Evolutionary conservation across 2,329 filamentous ascomycete genomes (phyloP).

Genomic region (Xylariaceae sp.): DNA sequence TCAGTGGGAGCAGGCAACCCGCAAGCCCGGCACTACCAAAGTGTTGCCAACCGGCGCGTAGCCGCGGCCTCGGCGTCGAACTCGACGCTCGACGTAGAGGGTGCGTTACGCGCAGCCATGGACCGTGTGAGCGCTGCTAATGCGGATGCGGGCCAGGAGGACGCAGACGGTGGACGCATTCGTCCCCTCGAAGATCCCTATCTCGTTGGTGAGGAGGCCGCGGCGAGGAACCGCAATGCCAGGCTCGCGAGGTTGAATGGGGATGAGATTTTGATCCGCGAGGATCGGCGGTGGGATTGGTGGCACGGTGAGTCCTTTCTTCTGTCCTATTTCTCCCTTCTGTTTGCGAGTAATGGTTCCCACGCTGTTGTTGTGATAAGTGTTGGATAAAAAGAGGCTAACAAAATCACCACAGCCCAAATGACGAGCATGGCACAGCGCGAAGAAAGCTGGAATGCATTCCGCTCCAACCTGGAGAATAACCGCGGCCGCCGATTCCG

Average conservation of each 20-base stretch:
- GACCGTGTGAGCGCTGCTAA: conserved; percentile 23
- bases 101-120: conserved; percentile 26
- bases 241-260: conserved; percentile 55
- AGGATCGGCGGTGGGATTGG: conserved; percentile 61
- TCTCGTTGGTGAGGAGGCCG: conserved; percentile 65
- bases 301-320: conserved; percentile 49
- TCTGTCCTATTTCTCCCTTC: not conserved
- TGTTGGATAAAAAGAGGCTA: too few relatives aligned
- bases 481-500: conserved; percentile 39
- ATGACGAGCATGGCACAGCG: conserved; percentile 51
- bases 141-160: conserved; percentile 14
- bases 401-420: conserved; percentile 40
- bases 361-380: not conserved
- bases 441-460: conserved; percentile 46
- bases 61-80: conserved; percentile 36
- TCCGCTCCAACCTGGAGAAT: conserved; percentile 39
- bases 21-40: conserved; percentile 59
- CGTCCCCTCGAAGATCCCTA: conserved; percentile 65
- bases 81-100: conserved; percentile 21
- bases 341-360: not conserved
- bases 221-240: conserved; percentile 54
- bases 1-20: conserved; percentile 46
- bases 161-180: conserved; percentile 26
- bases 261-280: conserved; percentile 53
- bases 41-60: conserved; percentile 62